Percentiles rank a stretch among this genome's conserved stretches.
Conservation (phyloP, 2,329 filamentous ascomycete species). For the Metarhizium sp. region DNA sequence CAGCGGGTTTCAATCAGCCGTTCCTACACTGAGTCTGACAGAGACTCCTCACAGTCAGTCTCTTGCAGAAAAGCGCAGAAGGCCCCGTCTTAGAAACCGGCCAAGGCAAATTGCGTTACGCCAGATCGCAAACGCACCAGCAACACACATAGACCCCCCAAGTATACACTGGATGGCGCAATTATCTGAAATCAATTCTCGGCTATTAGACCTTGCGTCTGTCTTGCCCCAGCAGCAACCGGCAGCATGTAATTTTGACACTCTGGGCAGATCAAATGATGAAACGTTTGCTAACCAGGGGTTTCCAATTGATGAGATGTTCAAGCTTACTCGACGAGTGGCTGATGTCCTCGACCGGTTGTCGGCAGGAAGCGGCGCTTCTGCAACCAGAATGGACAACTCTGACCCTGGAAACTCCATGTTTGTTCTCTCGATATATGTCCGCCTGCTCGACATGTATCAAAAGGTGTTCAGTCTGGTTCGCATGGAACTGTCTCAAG, state of each 20-base stretch:
- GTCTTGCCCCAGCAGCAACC: conserved; percentile 20
- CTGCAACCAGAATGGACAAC: conserved; percentile 14
- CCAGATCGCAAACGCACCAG: conserved; percentile 12
- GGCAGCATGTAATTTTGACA: conserved; percentile 11
- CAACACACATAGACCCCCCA: conserved; percentile 13
- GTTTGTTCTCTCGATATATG: conserved; percentile 29
- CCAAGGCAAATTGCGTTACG: conserved; percentile 23
- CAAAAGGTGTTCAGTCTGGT: conserved; percentile 28
- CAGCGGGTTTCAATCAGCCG: neutral
- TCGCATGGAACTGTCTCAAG: conserved; percentile 20
- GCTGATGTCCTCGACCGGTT: conserved; percentile 24
- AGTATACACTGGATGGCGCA: conserved; percentile 28
- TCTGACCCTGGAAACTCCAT: conserved; percentile 27
- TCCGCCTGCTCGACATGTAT: conserved; percentile 30
- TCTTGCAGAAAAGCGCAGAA: conserved; percentile 14
- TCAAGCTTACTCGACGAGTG: conserved; percentile 27
- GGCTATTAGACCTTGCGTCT: conserved; percentile 27
- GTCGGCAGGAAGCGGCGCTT: conserved; percentile 6
- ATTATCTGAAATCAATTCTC: conserved; percentile 27
- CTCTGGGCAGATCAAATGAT: conserved; percentile 6
- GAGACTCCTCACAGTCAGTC: neutral
- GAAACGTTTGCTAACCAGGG: conserved; percentile 13
- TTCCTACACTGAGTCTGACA: neutral
- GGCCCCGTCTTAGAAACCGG: conserved; percentile 16
- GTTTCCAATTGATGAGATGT: conserved; percentile 32